Evolutionary conservation across 2,329 filamentous ascomycete species (phyloP).

Genomic region (Bipolaris sorokiniana): DNA sequence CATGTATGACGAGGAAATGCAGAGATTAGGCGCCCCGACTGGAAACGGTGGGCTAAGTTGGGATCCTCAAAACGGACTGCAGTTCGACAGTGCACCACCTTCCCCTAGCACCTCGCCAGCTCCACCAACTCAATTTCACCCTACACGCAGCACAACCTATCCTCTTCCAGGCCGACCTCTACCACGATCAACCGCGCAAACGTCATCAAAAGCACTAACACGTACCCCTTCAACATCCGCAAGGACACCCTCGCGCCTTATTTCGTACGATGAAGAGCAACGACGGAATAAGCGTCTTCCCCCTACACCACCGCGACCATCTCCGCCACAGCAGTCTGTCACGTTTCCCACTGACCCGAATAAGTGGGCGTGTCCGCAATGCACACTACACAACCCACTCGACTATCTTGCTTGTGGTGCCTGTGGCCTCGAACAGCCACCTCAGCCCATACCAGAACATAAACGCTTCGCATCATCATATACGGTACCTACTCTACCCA

Average conservation of each 20-base stretch:
- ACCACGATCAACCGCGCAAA: constrained; percentile 43
- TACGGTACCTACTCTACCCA: constrained; percentile 34
- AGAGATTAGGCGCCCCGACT: constrained; percentile 49
- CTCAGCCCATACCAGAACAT: constrained; percentile 45
- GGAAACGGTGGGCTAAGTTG: constrained; percentile 45
- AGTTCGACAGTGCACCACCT: constrained; percentile 54
- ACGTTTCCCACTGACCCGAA: constrained; percentile 39
- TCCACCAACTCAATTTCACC: constrained; percentile 10
- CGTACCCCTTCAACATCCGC: constrained; percentile 16
- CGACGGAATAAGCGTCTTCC: constrained; percentile 33
- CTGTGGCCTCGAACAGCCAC: constrained; percentile 63
- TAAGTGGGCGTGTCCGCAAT: constrained; percentile 65
- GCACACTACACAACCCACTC: constrained; percentile 67
- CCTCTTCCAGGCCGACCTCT: constrained; percentile 38
- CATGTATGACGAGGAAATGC: constrained; percentile 75
- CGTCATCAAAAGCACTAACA: constrained; percentile 15
- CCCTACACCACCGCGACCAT: constrained; percentile 40
- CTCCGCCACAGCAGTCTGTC: constrained; percentile 16
- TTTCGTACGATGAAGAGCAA: constrained; percentile 37
- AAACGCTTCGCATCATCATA: constrained; percentile 37
- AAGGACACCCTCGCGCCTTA: constrained; percentile 30
- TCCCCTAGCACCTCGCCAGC: constrained; percentile 55
- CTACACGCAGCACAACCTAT: constrained; percentile 19
- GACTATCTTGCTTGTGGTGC: constrained; percentile 66
- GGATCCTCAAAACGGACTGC: constrained; percentile 46